Conservation (phyloP, 768 basidiomycete species). For the Russula dissimulans region DNA sequence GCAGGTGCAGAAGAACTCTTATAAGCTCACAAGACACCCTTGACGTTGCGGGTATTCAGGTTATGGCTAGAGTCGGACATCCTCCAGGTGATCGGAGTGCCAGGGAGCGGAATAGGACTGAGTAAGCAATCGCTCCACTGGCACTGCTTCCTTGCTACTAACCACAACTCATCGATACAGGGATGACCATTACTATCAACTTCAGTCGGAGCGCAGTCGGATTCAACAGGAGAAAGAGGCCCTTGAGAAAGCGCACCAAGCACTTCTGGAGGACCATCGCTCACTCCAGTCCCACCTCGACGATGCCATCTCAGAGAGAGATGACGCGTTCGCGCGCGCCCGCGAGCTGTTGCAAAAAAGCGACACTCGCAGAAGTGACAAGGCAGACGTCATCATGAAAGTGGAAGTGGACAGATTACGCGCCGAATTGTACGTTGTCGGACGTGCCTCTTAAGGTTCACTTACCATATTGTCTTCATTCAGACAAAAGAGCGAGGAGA, state of each 20-base stretch:
- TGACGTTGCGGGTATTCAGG: slow-evolving; percentile 31
- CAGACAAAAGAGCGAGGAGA: slow-evolving; percentile 93
- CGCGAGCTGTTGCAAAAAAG: slow-evolving; percentile 49
- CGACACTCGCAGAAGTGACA: slow-evolving; percentile 53
- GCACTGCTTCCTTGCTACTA: not conserved
- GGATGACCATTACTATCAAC: slow-evolving; percentile 82
- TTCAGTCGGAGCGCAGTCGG: slow-evolving; percentile 72
- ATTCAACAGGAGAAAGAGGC: slow-evolving; percentile 80
- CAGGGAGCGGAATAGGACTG: slow-evolving; percentile 64
- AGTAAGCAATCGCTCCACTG: slow-evolving; percentile 40
- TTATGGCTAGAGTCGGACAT: slow-evolving; percentile 64
- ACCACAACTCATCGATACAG: slow-evolving; percentile 29
- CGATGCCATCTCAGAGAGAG: slow-evolving; percentile 68
- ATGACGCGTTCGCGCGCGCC: slow-evolving; percentile 60
- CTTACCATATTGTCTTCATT: slow-evolving; percentile 26
- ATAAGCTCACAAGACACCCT: not conserved
- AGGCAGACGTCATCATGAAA: slow-evolving; percentile 67
- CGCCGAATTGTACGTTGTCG: slow-evolving; percentile 65
- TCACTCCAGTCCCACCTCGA: slow-evolving; percentile 67
- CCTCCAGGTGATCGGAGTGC: slow-evolving; percentile 38
- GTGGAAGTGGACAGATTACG: slow-evolving; percentile 77
- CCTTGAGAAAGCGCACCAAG: slow-evolving; percentile 71
- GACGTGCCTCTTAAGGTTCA: slow-evolving; percentile 2
- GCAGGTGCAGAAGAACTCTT: slow-evolving; percentile 41
- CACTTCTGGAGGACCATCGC: slow-evolving; percentile 67